These are phyloP conservation scores for Fragaria vesca DNA, from an alignment of 306 rosid species.

Conservation along the genomic window DNA sequence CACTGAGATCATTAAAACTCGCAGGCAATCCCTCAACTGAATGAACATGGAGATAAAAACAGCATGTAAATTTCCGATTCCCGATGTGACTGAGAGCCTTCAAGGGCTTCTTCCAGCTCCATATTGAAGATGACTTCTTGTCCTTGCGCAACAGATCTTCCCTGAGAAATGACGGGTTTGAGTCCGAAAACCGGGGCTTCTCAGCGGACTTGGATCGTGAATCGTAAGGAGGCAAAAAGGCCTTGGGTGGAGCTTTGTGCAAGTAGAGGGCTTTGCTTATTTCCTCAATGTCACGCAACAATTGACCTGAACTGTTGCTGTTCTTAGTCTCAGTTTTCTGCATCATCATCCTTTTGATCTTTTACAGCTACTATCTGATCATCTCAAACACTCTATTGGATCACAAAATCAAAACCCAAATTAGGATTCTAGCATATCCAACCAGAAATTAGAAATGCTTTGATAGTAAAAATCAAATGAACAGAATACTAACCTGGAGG, in stretches of 20 bases:
- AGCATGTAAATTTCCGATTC: constrained; percentile 49
- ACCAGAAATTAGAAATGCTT: too few relatives aligned
- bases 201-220: constrained; percentile 45
- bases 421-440: too few relatives aligned
- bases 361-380: background rate
- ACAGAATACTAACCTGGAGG: constrained; percentile 14
- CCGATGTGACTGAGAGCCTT: constrained; percentile 66
- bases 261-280: constrained; percentile 77
- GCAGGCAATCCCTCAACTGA: constrained; percentile 61
- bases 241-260: constrained; percentile 39
- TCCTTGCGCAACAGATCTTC: constrained; percentile 41
- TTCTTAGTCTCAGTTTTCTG: constrained; percentile 35
- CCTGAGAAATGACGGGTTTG: constrained; percentile 29
- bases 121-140: constrained; percentile 45
- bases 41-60: constrained; percentile 62
- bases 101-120: constrained; percentile 88
- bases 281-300: constrained; percentile 71
- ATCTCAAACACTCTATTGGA: background rate
- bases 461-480: background rate
- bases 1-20: constrained; percentile 43
- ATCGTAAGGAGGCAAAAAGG: constrained; percentile 19
- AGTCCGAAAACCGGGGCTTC: constrained; percentile 32
- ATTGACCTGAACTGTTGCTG: constrained; percentile 25
- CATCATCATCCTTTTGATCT: constrained; percentile 28
- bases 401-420: constrained; percentile 4